Base-by-base conservation (phyloP, 2,329 filamentous ascomycete species). In the Teratosphaeria epicoccoides region DNA sequence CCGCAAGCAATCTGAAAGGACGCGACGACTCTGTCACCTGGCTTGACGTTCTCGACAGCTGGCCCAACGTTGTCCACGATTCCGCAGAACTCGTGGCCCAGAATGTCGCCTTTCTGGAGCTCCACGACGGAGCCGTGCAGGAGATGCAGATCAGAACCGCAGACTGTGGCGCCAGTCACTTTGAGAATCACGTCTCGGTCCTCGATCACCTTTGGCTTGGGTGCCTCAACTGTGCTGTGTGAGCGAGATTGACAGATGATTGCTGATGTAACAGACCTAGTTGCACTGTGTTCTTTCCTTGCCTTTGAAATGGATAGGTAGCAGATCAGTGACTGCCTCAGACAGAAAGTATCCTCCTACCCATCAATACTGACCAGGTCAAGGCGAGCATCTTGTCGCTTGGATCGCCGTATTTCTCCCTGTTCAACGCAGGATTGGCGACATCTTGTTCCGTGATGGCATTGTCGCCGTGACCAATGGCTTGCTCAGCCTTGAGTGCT, bases 1-100 rank as follows among this genome's bases (percentile, higher is more conserved):
- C 72, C 76, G 57, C 73, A 79, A 7, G 88, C 86, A 63, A 95
- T 93, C 67, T 93, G 88, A 73, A 95, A 95, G 9, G 83, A 86
- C 0, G 85, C 88, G 1, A 95, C 88, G 20, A 93, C 89, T 25
- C 88, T 66, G 55, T 76, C 71, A 12, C 58, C 66, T 52, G 71
- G 72, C 59, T 71, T 64, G 51, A 75, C 59, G 6, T 70, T 71
- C 47, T 62, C 73, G 20, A 76, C 69, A 1, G 53, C 67, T 6
- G 68, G 57, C 11, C 74, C 74, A 50, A 75, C 66, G 47, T 71
- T 64, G 45, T 76, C 73, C 2, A 77, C 72, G 11, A 76, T 61
- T 57, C 74, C 74, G 58, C 74, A 76, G 63, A 77, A 76, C 59
- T 77, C 74, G 58, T 77, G 74, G 6, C 74, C 74, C 11, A 76